Evolutionary conservation across 2,329 filamentous ascomycete genomes (phyloP).

Genomic region (Cryphonectria japonica): DNA sequence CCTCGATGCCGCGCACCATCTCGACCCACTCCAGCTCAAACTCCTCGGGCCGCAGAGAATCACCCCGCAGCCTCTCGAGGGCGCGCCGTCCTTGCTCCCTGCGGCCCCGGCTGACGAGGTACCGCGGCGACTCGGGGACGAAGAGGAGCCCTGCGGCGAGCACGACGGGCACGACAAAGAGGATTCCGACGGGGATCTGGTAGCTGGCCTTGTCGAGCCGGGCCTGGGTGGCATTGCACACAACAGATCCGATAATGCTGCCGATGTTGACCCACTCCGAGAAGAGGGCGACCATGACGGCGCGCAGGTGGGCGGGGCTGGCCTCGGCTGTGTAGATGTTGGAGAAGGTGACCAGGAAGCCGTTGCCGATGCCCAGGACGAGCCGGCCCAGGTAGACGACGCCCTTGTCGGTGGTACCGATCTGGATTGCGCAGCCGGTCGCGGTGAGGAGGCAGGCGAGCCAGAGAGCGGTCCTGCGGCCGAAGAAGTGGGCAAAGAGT

Average conservation of each 20-base stretch:
- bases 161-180: constrained; percentile 51
- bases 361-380: constrained; percentile 48
- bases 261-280: constrained; percentile 54
- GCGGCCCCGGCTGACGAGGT: constrained; percentile 43
- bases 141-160: constrained; percentile 50
- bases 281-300: constrained; percentile 52
- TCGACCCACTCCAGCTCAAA: constrained; percentile 46
- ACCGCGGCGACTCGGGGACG: constrained; percentile 51
- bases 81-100: constrained; percentile 35
- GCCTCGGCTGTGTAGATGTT: constrained; percentile 54
- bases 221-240: constrained; percentile 46
- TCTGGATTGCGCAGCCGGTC: constrained; percentile 48
- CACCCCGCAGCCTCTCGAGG: constrained; percentile 38
- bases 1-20: constrained; percentile 45
- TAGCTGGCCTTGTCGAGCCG: constrained; percentile 45
- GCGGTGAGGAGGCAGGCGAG: constrained; percentile 50
- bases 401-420: constrained; percentile 44
- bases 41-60: constrained; percentile 37
- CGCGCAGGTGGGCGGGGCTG: constrained; percentile 51
- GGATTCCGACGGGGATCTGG: constrained; percentile 50
- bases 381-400: constrained; percentile 52
- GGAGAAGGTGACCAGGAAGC: constrained; percentile 49
- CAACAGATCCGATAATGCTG: constrained; percentile 49
- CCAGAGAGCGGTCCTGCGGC: constrained; percentile 51
- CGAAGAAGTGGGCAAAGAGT: constrained; percentile 50